A percentile compares a stretch with the other conserved stretches of the same genome.
phyloP scores from a whole-genome alignment of 352 stramenopile species.

The Plasmopara viticola region DNA sequence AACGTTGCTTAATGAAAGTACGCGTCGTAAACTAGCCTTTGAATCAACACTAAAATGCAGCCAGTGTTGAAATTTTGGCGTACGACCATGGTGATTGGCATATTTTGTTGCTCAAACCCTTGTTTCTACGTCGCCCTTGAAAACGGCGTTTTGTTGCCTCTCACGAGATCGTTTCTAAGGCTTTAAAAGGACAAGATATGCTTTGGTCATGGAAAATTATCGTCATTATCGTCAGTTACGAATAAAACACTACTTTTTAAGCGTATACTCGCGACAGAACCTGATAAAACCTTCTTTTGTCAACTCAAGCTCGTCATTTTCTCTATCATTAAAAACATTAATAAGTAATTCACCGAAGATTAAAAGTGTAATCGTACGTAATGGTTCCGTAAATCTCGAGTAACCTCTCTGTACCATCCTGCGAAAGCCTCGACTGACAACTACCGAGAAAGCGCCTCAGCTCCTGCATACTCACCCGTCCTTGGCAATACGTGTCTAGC shows the following conservation, averaged over 20 bases:
- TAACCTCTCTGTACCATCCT: slow-evolving; percentile 42
- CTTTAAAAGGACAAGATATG: too few relatives aligned
- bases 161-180: too few relatives aligned
- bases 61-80: too few relatives aligned
- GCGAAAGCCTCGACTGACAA: slow-evolving; percentile 34
- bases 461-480: slow-evolving; percentile 33
- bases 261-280: slow-evolving; percentile 46
- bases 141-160: too few relatives aligned
- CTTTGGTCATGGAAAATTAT: too few relatives aligned
- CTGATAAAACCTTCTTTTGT: slow-evolving; percentile 44
- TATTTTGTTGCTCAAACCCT: too few relatives aligned
- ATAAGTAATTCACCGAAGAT: not conserved
- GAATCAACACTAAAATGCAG: too few relatives aligned
- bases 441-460: slow-evolving; percentile 41
- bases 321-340: not conserved
- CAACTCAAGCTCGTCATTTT: too few relatives aligned
- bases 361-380: slow-evolving; percentile 5
- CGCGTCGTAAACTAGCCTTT: too few relatives aligned
- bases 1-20: slow-evolving; percentile 23
- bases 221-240: too few relatives aligned
- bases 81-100: too few relatives aligned
- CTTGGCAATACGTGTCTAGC: slow-evolving; percentile 46
- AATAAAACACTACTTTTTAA: slow-evolving; percentile 24
- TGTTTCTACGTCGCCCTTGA: too few relatives aligned
- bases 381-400: slow-evolving; percentile 46